Percentiles rank a stretch among this genome's conserved stretches.
Evolutionary conservation across 805 yeast genomes (phyloP).

Genomic region (Metschnikowia cubensis): DNA sequence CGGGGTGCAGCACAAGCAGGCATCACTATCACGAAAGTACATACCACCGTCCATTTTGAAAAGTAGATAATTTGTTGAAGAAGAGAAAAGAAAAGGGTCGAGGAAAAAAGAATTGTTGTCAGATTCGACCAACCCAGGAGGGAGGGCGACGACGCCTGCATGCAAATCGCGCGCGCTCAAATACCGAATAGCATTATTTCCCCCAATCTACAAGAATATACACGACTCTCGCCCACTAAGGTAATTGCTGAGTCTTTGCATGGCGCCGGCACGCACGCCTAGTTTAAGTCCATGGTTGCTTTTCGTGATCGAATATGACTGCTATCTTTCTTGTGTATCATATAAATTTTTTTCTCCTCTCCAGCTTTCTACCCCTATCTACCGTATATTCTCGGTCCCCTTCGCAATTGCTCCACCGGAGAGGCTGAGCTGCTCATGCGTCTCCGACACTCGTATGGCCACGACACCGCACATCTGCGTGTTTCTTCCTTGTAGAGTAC

Average conservation of each 20-base stretch:
- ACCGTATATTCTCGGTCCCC: background rate
- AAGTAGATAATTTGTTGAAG: conserved; percentile 18
- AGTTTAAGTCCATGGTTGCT: background rate
- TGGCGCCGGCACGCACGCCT: background rate
- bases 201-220: background rate
- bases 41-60: conserved; percentile 59
- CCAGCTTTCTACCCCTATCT: background rate
- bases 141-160: conserved; percentile 18
- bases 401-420: background rate
- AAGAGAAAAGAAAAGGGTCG: conserved; percentile 20
- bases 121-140: conserved; percentile 16
- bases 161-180: conserved; percentile 8
- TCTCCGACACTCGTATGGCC: background rate
- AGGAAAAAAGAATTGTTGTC: conserved; percentile 20
- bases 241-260: background rate
- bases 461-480: background rate
- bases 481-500: background rate
- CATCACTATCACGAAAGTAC: conserved; percentile 22
- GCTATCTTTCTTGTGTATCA: background rate
- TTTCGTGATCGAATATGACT: background rate
- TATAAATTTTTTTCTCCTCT: background rate
- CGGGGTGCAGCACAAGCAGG: background rate
- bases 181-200: conserved; percentile 5
- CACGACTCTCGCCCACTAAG: background rate
- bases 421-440: conserved; percentile 2